A percentile compares a stretch with the other conserved stretches of the same genome.
Evolutionary conservation across 2,329 filamentous ascomycete species (phyloP).

Genomic region (Microdochium nivale): DNA sequence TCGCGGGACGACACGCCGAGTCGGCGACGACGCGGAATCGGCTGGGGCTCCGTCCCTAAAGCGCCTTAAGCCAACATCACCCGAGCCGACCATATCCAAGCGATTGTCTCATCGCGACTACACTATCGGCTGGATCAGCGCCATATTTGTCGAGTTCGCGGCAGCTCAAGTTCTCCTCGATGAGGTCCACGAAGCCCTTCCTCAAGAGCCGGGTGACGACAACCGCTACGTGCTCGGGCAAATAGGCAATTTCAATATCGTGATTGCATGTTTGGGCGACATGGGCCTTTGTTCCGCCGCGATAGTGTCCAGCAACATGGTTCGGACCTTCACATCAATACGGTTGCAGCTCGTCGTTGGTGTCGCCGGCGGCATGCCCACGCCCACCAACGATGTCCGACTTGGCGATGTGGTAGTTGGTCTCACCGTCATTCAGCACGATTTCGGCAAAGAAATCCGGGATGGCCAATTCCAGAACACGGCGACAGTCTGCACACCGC

Average conservation of each 20-base stretch:
- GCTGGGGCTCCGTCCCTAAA: no score
- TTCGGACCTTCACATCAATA: constrained; percentile 4
- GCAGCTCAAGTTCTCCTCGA: constrained; percentile 8
- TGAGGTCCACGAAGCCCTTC: background rate
- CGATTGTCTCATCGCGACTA: constrained; percentile 3
- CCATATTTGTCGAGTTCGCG: constrained; percentile 8
- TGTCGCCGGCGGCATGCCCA: constrained; percentile 11
- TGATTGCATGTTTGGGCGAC: constrained; percentile 8
- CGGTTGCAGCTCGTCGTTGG: constrained; percentile 9
- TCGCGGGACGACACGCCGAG: no score
- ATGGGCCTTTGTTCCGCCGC: constrained; percentile 6
- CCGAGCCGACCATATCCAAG: no score
- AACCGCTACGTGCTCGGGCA: constrained; percentile 8
- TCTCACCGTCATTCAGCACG: background rate
- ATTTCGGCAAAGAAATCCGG: background rate
- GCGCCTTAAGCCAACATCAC: no score
- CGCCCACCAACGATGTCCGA: constrained; percentile 4
- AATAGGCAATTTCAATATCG: constrained; percentile 7
- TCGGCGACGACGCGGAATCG: no score
- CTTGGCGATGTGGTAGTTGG: constrained; percentile 7
- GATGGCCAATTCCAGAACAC: constrained; percentile 3
- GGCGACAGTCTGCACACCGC: background rate
- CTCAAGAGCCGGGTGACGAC: constrained; percentile 1
- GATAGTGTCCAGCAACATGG: constrained; percentile 6
- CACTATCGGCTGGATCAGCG: constrained; percentile 11